A percentile compares a stretch with the other conserved stretches of the same genome.
Conservation (phyloP, 78 protist genomes). For the Protostelium mycophagum region DNA sequence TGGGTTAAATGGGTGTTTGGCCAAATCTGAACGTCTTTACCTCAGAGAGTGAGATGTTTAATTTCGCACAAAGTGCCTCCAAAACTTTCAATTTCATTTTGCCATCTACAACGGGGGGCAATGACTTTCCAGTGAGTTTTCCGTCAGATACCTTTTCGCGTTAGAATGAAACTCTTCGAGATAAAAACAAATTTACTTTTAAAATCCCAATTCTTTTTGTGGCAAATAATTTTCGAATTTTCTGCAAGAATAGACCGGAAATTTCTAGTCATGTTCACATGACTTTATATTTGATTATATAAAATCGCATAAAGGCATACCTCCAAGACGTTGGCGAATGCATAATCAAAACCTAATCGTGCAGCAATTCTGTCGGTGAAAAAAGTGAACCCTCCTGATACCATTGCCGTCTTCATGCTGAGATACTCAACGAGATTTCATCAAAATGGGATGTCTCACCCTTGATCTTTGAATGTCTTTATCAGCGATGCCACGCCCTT, state of each 20-base stretch:
- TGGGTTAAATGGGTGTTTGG: background rate
- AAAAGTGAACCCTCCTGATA: slow-evolving; percentile 48
- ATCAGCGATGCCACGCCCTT: slow-evolving; percentile 21
- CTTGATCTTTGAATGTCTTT: slow-evolving; percentile 9
- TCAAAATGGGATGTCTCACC: background rate
- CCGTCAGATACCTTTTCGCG: background rate
- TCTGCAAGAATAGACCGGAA: too few relatives aligned
- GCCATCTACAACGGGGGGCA: slow-evolving; percentile 36
- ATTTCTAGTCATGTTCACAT: too few relatives aligned
- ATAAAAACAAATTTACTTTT: too few relatives aligned
- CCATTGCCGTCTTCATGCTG: slow-evolving; percentile 25
- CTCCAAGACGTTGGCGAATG: slow-evolving; percentile 16
- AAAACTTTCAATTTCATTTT: slow-evolving; percentile 17
- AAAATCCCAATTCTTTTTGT: too few relatives aligned
- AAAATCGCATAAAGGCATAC: background rate
- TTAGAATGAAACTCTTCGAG: too few relatives aligned
- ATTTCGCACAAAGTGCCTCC: background rate
- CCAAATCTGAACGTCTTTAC: background rate
- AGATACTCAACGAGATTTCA: background rate
- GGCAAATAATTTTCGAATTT: too few relatives aligned
- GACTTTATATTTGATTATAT: too few relatives aligned
- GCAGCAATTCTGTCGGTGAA: slow-evolving; percentile 31
- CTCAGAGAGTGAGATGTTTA: background rate
- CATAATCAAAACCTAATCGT: slow-evolving; percentile 35
- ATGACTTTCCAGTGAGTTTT: slow-evolving; percentile 19